Base-by-base conservation (phyloP, 768 basidiomycete species). In the Strobilomyces dryophilus region DNA sequence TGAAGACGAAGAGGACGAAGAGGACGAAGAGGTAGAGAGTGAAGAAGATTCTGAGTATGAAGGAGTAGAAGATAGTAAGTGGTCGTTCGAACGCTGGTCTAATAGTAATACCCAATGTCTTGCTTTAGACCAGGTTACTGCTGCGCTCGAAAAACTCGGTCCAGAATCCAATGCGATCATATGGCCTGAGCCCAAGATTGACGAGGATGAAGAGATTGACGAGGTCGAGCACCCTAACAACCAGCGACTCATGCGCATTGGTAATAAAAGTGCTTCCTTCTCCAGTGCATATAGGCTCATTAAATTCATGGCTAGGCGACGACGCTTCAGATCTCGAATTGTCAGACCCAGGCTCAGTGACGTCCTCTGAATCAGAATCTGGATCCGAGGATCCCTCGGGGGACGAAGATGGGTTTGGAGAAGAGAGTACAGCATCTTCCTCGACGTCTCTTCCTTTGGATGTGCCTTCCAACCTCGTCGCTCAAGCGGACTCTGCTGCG, bases 241-340 rank as follows among this genome's bases (percentile, higher is more conserved):
- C 62, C 81, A 81, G 54, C 77, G 85, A 40, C 81, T 87, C 53
- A 84, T 90, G 80, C 80, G 91, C 39, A 73, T 93, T 55, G 89
- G 89, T 87, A 57, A 45, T 2, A 70, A 34, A 29, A 29, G 8
- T 49, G 35, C 36, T 15, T 21, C 15, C 32, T 4, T 31, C 9
- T 2, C 32, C 31, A 24, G 39, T 0, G 21, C 14, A 36, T 46
- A 41, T 48, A 35, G n/a, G 29, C 36, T 56, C 21, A 47, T 31
- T 56, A 18, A 49, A 40, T n/a, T 20, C 11, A 36, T 49, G 47
- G 9, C 29, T 26, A 61, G 87, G 85, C 14, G 86, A 89, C 64
- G 69, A 75, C 58, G 76, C 75, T 29, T 79, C 79, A 35, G 88
- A 90, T 63, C 71, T 88, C 17, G 79, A 79, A 40, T 66, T 79